Percentiles rank a stretch among this genome's conserved stretches.
Conservation (phyloP, 306 rosid species). For the Clitoria ternatea region DNA sequence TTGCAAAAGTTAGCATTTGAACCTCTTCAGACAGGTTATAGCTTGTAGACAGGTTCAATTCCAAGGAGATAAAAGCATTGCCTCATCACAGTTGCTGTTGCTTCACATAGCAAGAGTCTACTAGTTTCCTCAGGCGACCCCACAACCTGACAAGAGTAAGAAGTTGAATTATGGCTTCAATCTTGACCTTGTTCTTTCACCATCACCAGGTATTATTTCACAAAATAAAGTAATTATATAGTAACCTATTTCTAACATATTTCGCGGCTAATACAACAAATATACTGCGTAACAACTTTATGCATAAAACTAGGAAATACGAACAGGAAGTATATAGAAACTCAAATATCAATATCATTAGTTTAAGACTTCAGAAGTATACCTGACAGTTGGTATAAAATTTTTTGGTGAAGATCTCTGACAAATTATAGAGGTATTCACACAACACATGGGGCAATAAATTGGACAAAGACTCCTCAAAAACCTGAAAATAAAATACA, state of each 20-base stretch:
- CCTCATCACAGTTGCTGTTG: slow-evolving; percentile 83
- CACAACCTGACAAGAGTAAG: slow-evolving; percentile 51
- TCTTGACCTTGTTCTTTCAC: slow-evolving; percentile 12
- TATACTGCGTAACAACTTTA: not conserved
- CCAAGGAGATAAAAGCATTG: slow-evolving; percentile 85
- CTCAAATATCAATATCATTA: not conserved
- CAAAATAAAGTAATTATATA: not conserved
- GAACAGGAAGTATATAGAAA: not conserved
- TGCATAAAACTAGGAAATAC: not conserved
- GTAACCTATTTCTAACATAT: not conserved
- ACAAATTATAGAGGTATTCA: slow-evolving; percentile 73
- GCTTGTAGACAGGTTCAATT: slow-evolving; percentile 80
- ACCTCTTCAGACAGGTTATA: slow-evolving; percentile 27
- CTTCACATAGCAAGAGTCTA: slow-evolving; percentile 92
- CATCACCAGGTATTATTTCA: not conserved
- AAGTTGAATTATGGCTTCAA: not conserved
- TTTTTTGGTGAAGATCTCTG: slow-evolving; percentile 66
- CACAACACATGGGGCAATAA: slow-evolving; percentile 73
- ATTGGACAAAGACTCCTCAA: slow-evolving; percentile 79
- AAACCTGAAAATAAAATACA: slow-evolving; percentile 45
- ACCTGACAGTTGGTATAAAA: slow-evolving; percentile 91
- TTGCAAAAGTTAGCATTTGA: slow-evolving; percentile 7
- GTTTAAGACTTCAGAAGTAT: slow-evolving; percentile 1
- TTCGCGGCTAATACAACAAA: not conserved
- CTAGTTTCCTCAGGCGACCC: slow-evolving; percentile 83